Evolutionary conservation across 148 eudicot genomes (phyloP), one percentile per base, ranked within the genome.

Genomic region (Fallopia convolvulus): DNA sequence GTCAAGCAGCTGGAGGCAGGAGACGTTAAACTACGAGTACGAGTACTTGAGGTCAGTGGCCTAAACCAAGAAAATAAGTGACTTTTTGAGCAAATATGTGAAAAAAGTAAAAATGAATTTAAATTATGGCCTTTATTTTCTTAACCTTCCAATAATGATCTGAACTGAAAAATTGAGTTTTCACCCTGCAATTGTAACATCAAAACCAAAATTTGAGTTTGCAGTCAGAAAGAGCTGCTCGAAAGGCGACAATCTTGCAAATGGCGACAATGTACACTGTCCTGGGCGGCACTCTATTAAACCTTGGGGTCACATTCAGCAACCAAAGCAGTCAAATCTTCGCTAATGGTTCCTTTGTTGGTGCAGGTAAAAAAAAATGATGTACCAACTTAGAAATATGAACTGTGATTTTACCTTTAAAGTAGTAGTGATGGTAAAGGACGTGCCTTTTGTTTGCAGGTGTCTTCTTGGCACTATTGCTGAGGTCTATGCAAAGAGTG

Each of bases 151-250:
- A 36, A 36, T 36, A 36, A 36, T 36, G 3, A 36, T 36, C 39
- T 36, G 39, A 36, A 1, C 47, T 44, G 7, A 44, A 44, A 42
- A 50, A 50, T 1, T 36, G 2, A 52, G 56, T 52, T 52, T 52
- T 6, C 56, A 21, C 14, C 66, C 5, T 21, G 66, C 70, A 63
- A 63, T 65, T 15, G 1, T 65, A 30, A 65, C 40, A 12, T 65
- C 70, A 44, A n/a, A 39, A 8, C 36, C 48, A 75, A 70, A 42
- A 23, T 39, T 23, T 65, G 41, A 6, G 9, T 56, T 40, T 75
- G 9, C 84, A 95, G 99, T 95, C 99, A 9, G 99, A 95, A 80
- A 88, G 99, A 89, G 97, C 99, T 63, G 99, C 99, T 75, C 82
- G 89, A 63, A 95, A 93, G 82, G 99, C 98, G 58, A 91, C 94